A percentile compares a stretch with the other conserved stretches of the same genome.
Conservation (phyloP, 371 early-diverging fungal species). For the Parasitella parasitica region DNA sequence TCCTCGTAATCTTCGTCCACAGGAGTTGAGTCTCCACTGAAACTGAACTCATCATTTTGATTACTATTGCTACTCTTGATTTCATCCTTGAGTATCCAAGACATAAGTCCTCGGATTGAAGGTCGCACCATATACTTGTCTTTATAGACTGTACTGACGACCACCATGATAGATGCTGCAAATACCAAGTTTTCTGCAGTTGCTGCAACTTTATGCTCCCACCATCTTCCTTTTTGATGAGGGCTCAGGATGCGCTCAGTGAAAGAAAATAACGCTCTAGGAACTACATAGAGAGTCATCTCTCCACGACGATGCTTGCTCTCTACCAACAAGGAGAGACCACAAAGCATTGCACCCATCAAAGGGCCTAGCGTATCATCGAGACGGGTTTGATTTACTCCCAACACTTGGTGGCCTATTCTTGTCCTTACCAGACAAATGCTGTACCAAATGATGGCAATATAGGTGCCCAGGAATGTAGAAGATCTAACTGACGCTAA, state of each 20-base stretch:
- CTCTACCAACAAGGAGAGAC: slow-evolving; percentile 60
- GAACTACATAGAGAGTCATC: slow-evolving; percentile 64
- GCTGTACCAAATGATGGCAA: slow-evolving; percentile 59
- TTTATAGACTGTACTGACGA: slow-evolving; percentile 46
- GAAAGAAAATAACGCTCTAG: slow-evolving; percentile 57
- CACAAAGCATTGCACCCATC: slow-evolving; percentile 59
- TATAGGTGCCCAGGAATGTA: slow-evolving; percentile 63
- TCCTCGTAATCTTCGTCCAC: slow-evolving; percentile 7
- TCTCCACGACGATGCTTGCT: slow-evolving; percentile 61
- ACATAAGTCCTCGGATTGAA: slow-evolving; percentile 49
- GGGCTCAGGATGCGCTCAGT: slow-evolving; percentile 50
- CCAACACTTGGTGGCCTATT: slow-evolving; percentile 46
- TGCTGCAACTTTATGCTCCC: slow-evolving; percentile 33
- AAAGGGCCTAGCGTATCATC: slow-evolving; percentile 55
- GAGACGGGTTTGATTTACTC: slow-evolving; percentile 26
- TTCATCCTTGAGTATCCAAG: slow-evolving; percentile 54
- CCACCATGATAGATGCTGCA: slow-evolving; percentile 37
- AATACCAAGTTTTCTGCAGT: slow-evolving; percentile 38
- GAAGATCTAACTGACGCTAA: slow-evolving; percentile 54
- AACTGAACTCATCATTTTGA: background rate
- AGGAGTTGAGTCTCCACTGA: background rate
- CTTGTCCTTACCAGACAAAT: slow-evolving; percentile 59
- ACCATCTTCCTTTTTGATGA: slow-evolving; percentile 36
- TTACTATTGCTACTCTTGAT: slow-evolving; percentile 6
- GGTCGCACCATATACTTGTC: slow-evolving; percentile 50